These are phyloP conservation scores for Fragaria ananassa DNA, from an alignment of 306 rosid species.

Conservation along the genomic window DNA sequence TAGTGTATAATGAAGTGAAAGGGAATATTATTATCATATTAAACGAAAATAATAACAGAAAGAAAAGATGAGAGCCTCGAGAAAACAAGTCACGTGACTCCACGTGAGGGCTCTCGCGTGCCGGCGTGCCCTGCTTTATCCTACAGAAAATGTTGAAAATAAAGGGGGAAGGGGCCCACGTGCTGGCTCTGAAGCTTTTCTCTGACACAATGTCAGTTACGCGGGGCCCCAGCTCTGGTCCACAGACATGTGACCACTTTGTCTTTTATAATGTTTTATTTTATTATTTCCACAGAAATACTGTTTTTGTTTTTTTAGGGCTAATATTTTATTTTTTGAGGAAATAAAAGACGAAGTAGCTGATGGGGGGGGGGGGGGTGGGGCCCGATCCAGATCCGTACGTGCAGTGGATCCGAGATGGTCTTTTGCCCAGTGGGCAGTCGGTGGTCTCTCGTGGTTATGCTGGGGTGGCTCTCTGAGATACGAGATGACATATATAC, in stretches of 20 bases:
- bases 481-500: slow-evolving; percentile 19
- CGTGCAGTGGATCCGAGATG: slow-evolving; percentile 40
- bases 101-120: slow-evolving; percentile 75
- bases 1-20: too few species aligned
- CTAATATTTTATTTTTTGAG: background rate
- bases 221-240: background rate
- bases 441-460: background rate
- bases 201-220: slow-evolving; percentile 33
- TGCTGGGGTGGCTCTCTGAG: background rate
- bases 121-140: slow-evolving; percentile 70
- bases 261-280: background rate
- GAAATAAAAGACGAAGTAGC: slow-evolving; percentile 20
- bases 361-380: slow-evolving; percentile 25
- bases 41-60: too few species aligned
- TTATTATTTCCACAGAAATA: background rate
- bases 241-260: slow-evolving; percentile 43
- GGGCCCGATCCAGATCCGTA: slow-evolving; percentile 26
- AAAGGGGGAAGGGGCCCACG: slow-evolving; percentile 45
- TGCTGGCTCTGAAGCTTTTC: slow-evolving; percentile 30
- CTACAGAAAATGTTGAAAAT: slow-evolving; percentile 32
- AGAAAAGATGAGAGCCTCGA: slow-evolving; percentile 16
- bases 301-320: background rate
- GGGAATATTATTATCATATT: too few species aligned
- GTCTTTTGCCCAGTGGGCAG: slow-evolving; percentile 11
- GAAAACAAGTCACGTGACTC: slow-evolving; percentile 56